These are phyloP conservation scores for Hyaloperonospora brassicae DNA, from an alignment of 352 stramenopile species.

Conservation along the genomic window DNA sequence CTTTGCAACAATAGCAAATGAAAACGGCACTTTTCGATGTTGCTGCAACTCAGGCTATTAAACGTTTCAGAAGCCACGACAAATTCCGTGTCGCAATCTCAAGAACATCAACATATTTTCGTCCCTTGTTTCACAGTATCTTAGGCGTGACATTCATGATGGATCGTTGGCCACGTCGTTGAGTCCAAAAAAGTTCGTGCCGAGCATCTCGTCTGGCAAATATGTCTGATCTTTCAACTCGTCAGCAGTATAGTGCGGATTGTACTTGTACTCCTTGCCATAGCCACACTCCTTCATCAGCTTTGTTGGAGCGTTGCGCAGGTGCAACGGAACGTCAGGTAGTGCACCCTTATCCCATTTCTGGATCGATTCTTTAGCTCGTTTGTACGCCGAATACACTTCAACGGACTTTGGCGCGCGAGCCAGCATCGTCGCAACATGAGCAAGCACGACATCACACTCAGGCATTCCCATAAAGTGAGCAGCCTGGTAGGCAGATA, in stretches of 20 bases:
- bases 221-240: slow-evolving; percentile 81
- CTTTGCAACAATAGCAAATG: no score
- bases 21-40: no score
- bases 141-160: no score
- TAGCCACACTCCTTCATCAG: slow-evolving; percentile 78
- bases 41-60: no score
- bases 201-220: slow-evolving; percentile 56
- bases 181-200: slow-evolving; percentile 49
- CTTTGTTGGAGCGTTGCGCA: slow-evolving; percentile 74
- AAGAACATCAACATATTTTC: no score
- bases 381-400: slow-evolving; percentile 78
- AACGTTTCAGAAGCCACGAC: no score
- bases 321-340: slow-evolving; percentile 70
- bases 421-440: slow-evolving; percentile 75
- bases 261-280: slow-evolving; percentile 79
- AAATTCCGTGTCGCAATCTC: no score
- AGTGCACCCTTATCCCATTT: slow-evolving; percentile 44
- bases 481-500: slow-evolving; percentile 62
- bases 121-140: no score
- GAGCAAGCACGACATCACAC: slow-evolving; percentile 72
- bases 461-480: slow-evolving; percentile 82
- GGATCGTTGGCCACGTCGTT: neutral
- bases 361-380: slow-evolving; percentile 53
- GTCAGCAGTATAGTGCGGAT: slow-evolving; percentile 56
- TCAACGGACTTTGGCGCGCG: slow-evolving; percentile 79